A percentile compares a stretch with the other conserved stretches of the same genome.
Evolutionary conservation across 257 asterid genomes (phyloP).

Genomic region (Plantago elongata): DNA sequence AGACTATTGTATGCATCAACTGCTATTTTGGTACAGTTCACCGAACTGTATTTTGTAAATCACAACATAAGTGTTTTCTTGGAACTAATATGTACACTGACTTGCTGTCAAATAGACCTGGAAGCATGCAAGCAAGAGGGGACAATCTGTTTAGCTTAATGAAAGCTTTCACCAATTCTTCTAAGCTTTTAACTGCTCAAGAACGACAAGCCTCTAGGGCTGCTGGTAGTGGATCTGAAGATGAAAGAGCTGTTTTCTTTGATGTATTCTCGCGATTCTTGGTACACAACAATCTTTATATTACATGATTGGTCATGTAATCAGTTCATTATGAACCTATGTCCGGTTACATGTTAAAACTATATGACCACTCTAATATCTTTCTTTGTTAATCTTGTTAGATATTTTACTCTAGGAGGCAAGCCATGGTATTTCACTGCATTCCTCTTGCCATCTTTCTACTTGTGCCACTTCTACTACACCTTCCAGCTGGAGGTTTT

Average conservation of each 20-base stretch:
- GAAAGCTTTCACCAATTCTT: conserved; percentile 78
- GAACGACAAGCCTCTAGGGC: conserved; percentile 51
- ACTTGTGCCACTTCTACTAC: conserved; percentile 68
- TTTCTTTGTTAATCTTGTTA: conserved; percentile 33
- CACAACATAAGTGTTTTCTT: conserved; percentile 14
- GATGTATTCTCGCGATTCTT: conserved; percentile 66
- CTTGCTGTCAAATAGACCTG: conserved; percentile 57
- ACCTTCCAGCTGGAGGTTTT: conserved; percentile 47
- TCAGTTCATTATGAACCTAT: conserved; percentile 13
- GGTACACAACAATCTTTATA: conserved; percentile 45
- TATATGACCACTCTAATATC: conserved; percentile 12
- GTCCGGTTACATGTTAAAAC: conserved; percentile 12
- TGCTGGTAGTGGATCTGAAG: conserved; percentile 36
- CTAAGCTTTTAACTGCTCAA: conserved; percentile 66
- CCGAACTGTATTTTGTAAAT: conserved; percentile 24
- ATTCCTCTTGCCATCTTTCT: conserved; percentile 73
- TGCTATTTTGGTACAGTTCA: conserved; percentile 53
- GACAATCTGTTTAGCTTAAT: conserved; percentile 69
- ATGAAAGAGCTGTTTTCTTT: conserved; percentile 63
- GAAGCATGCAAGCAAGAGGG: conserved; percentile 99
- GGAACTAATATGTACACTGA: conserved; percentile 26
- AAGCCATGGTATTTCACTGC: conserved; percentile 67
- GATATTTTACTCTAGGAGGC: conserved; percentile 72
- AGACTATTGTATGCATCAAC: conserved; percentile 90
- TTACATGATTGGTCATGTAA: conserved; percentile 19